phyloP scores from a whole-genome alignment of 805 yeast genomes.

The Lipomyces sp. region DNA sequence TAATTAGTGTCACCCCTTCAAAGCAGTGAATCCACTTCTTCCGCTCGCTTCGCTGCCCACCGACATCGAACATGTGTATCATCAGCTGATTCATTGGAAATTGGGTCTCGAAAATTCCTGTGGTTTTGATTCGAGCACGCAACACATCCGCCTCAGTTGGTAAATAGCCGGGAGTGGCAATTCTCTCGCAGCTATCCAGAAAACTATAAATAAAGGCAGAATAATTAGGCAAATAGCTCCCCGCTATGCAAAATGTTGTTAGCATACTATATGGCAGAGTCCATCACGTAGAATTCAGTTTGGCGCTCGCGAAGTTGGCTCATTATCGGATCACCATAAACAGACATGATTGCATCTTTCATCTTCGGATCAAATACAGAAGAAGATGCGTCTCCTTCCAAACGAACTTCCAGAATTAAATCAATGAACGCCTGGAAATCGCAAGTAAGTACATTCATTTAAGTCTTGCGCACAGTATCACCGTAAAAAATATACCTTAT shows the following conservation, averaged over 20 bases:
- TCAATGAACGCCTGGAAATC: constrained; percentile 5
- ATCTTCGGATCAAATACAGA: constrained; percentile 51
- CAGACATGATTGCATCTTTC: constrained; percentile 47
- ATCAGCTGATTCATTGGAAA: constrained; percentile 69
- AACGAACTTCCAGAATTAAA: constrained; percentile 18
- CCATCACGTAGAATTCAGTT: constrained; percentile 76
- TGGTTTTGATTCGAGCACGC: constrained; percentile 85
- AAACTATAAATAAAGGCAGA: too few species aligned
- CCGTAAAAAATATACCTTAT: constrained; percentile 1
- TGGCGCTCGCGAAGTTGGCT: constrained; percentile 54
- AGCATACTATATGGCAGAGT: constrained; percentile 65
- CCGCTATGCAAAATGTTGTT: too few species aligned
- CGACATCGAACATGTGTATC: constrained; percentile 76
- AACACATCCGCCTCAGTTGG: constrained; percentile 78
- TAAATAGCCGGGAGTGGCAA: constrained; percentile 56
- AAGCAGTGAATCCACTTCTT: constrained; percentile 97
- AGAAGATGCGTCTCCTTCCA: constrained; percentile 48
- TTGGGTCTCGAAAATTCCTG: constrained; percentile 82
- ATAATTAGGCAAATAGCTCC: too few species aligned
- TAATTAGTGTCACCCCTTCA: constrained; percentile 83
- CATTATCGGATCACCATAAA: constrained; percentile 61
- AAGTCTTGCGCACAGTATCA: constrained; percentile 36
- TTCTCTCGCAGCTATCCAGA: constrained; percentile 61
- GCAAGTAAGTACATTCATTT: constrained; percentile 32
- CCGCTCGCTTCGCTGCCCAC: constrained; percentile 94